These are phyloP conservation scores for Phytophthora fragariae DNA, from an alignment of 352 stramenopile genomes.

Conservation along the genomic window DNA sequence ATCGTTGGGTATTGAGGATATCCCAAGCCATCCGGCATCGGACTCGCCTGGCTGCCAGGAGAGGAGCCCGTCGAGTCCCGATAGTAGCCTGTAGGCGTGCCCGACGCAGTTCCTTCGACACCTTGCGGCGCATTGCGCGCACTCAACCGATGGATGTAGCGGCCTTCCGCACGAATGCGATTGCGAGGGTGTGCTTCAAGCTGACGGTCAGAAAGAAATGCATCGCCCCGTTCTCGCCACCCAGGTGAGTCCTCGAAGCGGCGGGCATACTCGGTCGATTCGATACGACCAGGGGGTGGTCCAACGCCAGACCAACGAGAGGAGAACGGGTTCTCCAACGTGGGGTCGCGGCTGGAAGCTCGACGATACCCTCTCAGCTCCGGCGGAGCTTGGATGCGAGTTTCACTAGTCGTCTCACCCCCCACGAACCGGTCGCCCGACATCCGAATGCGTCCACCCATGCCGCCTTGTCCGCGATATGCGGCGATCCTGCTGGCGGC, in stretches of 20 bases:
- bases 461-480: conserved; percentile 34
- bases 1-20: conserved; percentile 38
- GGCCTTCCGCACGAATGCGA: conserved; percentile 30
- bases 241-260: conserved; percentile 45
- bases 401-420: conserved; percentile 27
- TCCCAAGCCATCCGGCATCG: conserved; percentile 21
- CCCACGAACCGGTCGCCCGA: conserved; percentile 26
- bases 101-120: conserved; percentile 12
- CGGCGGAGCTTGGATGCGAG: conserved; percentile 31
- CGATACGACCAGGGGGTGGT: background rate
- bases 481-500: conserved; percentile 22
- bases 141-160: conserved; percentile 37
- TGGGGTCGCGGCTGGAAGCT: conserved; percentile 21
- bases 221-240: conserved; percentile 46
- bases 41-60: conserved; percentile 23
- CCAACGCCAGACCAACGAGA: conserved; percentile 38
- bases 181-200: conserved; percentile 30
- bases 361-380: conserved; percentile 30
- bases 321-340: conserved; percentile 31
- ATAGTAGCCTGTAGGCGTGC: conserved; percentile 23
- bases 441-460: conserved; percentile 35
- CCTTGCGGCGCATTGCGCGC: conserved; percentile 4
- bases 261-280: conserved; percentile 38
- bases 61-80: conserved; percentile 26
- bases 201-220: conserved; percentile 26